These are phyloP conservation scores for Aspergillus unguis DNA, from an alignment of 2,329 filamentous ascomycete genomes.

Conservation along the genomic window DNA sequence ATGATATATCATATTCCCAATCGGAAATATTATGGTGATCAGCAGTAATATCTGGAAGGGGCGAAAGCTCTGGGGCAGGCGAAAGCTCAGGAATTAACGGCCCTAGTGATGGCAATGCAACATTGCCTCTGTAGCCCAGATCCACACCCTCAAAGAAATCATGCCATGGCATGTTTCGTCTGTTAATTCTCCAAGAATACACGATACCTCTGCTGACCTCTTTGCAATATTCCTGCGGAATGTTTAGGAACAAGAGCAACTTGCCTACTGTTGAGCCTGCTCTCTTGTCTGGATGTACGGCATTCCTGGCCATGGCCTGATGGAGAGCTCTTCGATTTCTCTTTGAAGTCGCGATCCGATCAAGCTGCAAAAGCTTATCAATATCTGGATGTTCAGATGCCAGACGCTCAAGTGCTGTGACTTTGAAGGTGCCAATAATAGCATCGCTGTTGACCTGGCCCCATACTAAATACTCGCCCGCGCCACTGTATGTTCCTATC, in stretches of 20 bases:
- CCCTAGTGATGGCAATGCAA: neutral
- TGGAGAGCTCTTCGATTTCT: conserved; percentile 16
- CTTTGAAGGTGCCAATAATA: conserved; percentile 29
- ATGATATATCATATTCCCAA: neutral
- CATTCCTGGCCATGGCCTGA: conserved; percentile 9
- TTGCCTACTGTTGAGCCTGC: conserved; percentile 23
- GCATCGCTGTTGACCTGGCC: conserved; percentile 23
- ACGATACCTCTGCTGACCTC: conserved; percentile 22
- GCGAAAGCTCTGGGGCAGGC: neutral
- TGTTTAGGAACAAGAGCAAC: conserved; percentile 18
- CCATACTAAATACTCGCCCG: conserved; percentile 37
- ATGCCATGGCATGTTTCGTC: conserved; percentile 8
- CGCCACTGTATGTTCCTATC: conserved; percentile 26
- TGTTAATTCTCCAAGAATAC: conserved; percentile 21
- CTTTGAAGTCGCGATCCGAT: conserved; percentile 9
- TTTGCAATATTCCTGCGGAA: conserved; percentile 23
- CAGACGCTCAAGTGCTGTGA: conserved; percentile 22
- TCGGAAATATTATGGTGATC: neutral
- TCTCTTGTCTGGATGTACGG: conserved; percentile 11
- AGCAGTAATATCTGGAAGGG: neutral
- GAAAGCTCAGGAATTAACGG: neutral
- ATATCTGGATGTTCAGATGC: conserved; percentile 19
- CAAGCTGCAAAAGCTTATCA: conserved; percentile 25
- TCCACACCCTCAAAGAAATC: conserved; percentile 17
- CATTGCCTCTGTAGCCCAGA: conserved; percentile 7